phyloP scores from a whole-genome alignment of 2,329 filamentous ascomycete genomes.

The Podosphaera leucotricha region DNA sequence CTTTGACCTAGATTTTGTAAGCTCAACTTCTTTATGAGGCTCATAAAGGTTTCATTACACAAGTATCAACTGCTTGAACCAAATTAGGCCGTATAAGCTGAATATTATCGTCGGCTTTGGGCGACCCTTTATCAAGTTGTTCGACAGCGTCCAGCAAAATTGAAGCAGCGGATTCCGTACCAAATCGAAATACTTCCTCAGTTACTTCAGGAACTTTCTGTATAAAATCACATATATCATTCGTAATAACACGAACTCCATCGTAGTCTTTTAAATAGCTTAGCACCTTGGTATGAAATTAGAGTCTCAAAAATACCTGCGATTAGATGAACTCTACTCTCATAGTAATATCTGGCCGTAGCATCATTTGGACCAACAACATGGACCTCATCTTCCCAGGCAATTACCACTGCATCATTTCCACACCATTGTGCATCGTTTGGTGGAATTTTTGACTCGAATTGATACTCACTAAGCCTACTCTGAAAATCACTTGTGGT shows the following conservation, averaged over 20 bases:
- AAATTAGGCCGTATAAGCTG: slow-evolving; percentile 75
- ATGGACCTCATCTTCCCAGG: slow-evolving; percentile 96
- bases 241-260: slow-evolving; percentile 74
- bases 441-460: slow-evolving; percentile 61
- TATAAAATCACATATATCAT: slow-evolving; percentile 91
- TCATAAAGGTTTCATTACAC: slow-evolving; percentile 21
- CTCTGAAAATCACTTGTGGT: slow-evolving; percentile 91
- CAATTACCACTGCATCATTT: slow-evolving; percentile 75
- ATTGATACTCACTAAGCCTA: slow-evolving; percentile 76
- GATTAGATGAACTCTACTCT: slow-evolving; percentile 70
- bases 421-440: slow-evolving; percentile 91
- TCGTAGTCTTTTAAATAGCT: slow-evolving; percentile 33
- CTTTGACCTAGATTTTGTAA: slow-evolving; percentile 31
- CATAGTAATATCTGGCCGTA: slow-evolving; percentile 62
- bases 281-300: neutral
- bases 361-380: slow-evolving; percentile 68
- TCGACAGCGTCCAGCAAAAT: slow-evolving; percentile 85
- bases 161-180: slow-evolving; percentile 70
- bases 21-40: neutral
- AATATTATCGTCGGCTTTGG: slow-evolving; percentile 93
- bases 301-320: slow-evolving; percentile 31
- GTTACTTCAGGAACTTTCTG: slow-evolving; percentile 76
- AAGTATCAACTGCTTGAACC: slow-evolving; percentile 80
- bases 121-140: slow-evolving; percentile 77
- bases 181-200: slow-evolving; percentile 71